Conservation (phyloP, 2,329 filamentous ascomycete species). For the Seiridium unicorne region DNA sequence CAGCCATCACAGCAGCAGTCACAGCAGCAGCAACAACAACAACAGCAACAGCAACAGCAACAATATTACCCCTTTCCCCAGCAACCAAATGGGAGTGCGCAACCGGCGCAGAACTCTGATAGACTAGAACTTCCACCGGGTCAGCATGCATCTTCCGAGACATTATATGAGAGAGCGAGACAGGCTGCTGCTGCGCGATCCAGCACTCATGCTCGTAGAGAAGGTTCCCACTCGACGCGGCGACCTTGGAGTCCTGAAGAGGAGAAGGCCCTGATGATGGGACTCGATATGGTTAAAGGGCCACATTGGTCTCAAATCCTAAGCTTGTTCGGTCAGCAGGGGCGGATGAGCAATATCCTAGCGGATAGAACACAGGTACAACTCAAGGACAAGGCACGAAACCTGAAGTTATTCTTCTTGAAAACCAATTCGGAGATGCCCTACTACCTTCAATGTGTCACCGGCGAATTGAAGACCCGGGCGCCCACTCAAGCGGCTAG, state of each 20-base stretch:
- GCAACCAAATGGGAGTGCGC: not conserved
- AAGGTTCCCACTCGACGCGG: conserved; percentile 61
- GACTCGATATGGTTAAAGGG: conserved; percentile 83
- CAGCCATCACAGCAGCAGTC: conserved; percentile 19
- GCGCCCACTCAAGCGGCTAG: conserved; percentile 72
- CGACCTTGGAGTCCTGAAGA: conserved; percentile 87
- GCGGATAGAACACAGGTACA: conserved; percentile 91
- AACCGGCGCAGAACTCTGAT: conserved; percentile 7
- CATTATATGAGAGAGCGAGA: conserved; percentile 57
- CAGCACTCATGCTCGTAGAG: conserved; percentile 52
- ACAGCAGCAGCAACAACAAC: conserved; percentile 17
- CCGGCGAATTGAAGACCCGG: conserved; percentile 83
- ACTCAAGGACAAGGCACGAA: conserved; percentile 87
- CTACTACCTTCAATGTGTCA: conserved; percentile 82
- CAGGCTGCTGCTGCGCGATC: conserved; percentile 58
- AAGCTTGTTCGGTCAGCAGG: conserved; percentile 76
- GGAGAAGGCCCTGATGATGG: conserved; percentile 85
- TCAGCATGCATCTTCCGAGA: conserved; percentile 52
- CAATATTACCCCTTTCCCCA: not conserved
- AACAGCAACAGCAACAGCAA: conserved; percentile 12
- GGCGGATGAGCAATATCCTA: conserved; percentile 76
- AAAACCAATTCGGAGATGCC: conserved; percentile 92
- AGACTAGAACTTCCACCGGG: conserved; percentile 47
- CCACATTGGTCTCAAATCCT: conserved; percentile 94
- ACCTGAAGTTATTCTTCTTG: conserved; percentile 86